A percentile compares a stretch with the other conserved stretches of the same genome.
Conservation (phyloP, 1,284 basidiomycete species). For the Trichosporon sp. region DNA sequence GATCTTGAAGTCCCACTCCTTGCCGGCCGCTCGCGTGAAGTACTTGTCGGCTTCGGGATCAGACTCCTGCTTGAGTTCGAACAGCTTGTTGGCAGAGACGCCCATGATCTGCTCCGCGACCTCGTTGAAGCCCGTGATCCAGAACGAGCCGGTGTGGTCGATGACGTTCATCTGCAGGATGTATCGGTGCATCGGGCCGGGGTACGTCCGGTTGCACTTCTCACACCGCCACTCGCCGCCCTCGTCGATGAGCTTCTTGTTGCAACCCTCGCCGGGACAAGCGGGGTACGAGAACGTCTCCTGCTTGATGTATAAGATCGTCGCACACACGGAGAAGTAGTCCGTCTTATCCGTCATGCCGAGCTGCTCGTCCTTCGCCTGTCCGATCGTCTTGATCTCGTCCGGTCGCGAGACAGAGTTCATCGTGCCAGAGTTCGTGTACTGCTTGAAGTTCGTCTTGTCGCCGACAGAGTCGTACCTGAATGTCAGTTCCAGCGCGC, state of each 20-base stretch:
- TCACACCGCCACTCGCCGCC: slow-evolving; percentile 84
- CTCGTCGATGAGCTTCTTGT: slow-evolving; percentile 83
- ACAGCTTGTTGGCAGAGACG: slow-evolving; percentile 77
- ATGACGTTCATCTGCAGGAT: slow-evolving; percentile 85
- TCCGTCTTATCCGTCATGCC: slow-evolving; percentile 79
- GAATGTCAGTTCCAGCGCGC: background rate
- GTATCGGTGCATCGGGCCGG: slow-evolving; percentile 84
- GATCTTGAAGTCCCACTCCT: slow-evolving; percentile 80
- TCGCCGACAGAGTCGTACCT: slow-evolving; percentile 68
- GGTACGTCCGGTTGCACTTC: slow-evolving; percentile 80
- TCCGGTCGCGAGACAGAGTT: slow-evolving; percentile 62
- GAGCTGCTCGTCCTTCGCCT: slow-evolving; percentile 77
- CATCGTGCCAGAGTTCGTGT: slow-evolving; percentile 60
- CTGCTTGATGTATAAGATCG: slow-evolving; percentile 83
- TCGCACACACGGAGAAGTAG: slow-evolving; percentile 80
- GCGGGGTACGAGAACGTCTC: slow-evolving; percentile 90
- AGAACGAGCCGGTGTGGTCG: slow-evolving; percentile 84
- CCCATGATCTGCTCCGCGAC: slow-evolving; percentile 77
- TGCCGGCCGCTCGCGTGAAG: slow-evolving; percentile 69
- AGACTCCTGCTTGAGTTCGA: slow-evolving; percentile 71
- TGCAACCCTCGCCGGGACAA: slow-evolving; percentile 79
- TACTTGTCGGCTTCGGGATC: slow-evolving; percentile 67
- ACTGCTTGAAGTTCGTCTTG: slow-evolving; percentile 68
- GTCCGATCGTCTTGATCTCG: slow-evolving; percentile 74
- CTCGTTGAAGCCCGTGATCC: slow-evolving; percentile 97